Evolutionary conservation across 202 grass and related monocot genomes (phyloP), one percentile per base, ranked within the genome.

Genomic region (Alloteropsis angusta): DNA sequence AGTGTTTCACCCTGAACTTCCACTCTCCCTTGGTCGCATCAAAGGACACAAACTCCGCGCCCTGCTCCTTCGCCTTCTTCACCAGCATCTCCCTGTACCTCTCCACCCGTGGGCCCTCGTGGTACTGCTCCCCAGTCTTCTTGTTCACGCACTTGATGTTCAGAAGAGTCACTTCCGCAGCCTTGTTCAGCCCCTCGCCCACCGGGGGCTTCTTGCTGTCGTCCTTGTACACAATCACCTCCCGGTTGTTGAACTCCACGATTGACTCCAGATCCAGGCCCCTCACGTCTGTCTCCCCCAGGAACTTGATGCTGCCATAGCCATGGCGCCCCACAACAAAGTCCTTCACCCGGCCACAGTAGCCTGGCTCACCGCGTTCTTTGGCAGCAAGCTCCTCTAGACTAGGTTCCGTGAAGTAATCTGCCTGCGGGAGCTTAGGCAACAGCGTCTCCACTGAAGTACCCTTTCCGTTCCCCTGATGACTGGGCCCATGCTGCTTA

Each of bases 181-280:
- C 78, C 74, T 92, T 97, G 64, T 97, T 94, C 30, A 97, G 83
- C 36, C 85, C 95, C 70, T 94, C 74, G 12, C 95, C 91, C 15
- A 94, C 74, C 0, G 80, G 78, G 2, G 95, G 95, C 72, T 97
- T 94, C 89, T 88, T 84, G 85, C 78, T 88, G 38, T 97, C 83
- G 1, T 97, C 95, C 47, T 82, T 97, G 89, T 94, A 97, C 35
- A 97, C 89, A 30, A 94, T 84, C 70, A 97, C 95, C 76, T 97
- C 95, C 2, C 90, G 86, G 72, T 89, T 72, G 44, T 85, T 88
- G 83, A 98, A 98, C 76, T 98, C 85, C 34, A 98, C 71, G 16
- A 87, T 87, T 1, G 82, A 88, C 69, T 95, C 85, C 49, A 98
- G 79, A 86, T 95, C 87, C 48, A 98, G 69, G 55, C 68, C 78